Percentiles rank a stretch among this genome's conserved stretches.
These are phyloP conservation scores for Boletus rubroflammeus DNA, from an alignment of 768 basidiomycete genomes.

Conservation along the genomic window DNA sequence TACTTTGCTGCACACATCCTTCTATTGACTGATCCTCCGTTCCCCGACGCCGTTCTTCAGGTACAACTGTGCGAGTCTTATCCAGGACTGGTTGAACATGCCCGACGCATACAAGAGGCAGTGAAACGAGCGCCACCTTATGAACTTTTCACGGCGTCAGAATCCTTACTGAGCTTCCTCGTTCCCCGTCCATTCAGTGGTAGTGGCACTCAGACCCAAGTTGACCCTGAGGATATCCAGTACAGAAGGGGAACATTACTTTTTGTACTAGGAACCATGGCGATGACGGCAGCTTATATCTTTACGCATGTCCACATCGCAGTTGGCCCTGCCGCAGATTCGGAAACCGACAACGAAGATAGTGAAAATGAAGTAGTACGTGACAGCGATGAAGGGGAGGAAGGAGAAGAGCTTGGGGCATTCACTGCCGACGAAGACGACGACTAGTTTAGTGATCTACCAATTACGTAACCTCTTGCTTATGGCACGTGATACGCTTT, in stretches of 20 bases:
- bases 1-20: constrained; percentile 67
- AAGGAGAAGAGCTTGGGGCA: constrained; percentile 8
- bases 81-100: constrained; percentile 55
- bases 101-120: constrained; percentile 44
- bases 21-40: constrained; percentile 53
- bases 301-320: constrained; percentile 1
- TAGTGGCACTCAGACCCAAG: constrained; percentile 10
- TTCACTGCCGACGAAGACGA: constrained; percentile 19
- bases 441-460: neutral
- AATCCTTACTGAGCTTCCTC: constrained; percentile 36
- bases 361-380: neutral
- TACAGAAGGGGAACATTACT: constrained; percentile 50
- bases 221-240: constrained; percentile 41
- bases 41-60: constrained; percentile 58
- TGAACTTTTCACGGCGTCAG: constrained; percentile 15
- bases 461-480: neutral
- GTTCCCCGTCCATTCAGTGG: constrained; percentile 31
- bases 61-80: constrained; percentile 54
- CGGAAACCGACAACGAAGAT: neutral
- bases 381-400: constrained; percentile 12
- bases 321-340: neutral
- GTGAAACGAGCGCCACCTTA: constrained; percentile 28
- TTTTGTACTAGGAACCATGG: constrained; percentile 47
- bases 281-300: constrained; percentile 41
- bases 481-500: constrained; percentile 17